phyloP scores from a whole-genome alignment of 2,329 filamentous ascomycete genomes.

The Simplicillium aogashimaense region DNA sequence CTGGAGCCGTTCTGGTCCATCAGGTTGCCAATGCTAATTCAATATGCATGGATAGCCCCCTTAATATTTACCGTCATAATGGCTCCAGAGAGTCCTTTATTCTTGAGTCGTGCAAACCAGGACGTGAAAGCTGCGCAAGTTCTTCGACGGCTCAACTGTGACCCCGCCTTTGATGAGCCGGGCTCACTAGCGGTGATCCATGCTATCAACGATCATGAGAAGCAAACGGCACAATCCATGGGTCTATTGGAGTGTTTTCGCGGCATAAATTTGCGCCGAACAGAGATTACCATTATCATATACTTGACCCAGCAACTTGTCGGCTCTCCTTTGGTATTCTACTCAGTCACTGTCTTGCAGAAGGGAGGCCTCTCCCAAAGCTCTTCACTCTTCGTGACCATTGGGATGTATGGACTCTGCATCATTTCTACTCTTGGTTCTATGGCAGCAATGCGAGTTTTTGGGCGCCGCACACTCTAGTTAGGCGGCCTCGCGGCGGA shows the following conservation, averaged over 20 bases:
- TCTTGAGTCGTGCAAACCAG: slow-evolving; percentile 21
- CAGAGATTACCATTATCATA: slow-evolving; percentile 32
- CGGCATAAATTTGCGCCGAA: slow-evolving; percentile 21
- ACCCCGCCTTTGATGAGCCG: slow-evolving; percentile 17
- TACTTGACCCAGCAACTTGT: slow-evolving; percentile 44
- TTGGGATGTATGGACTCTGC: slow-evolving; percentile 28
- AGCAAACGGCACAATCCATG: slow-evolving; percentile 11
- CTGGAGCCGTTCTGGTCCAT: slow-evolving; percentile 21
- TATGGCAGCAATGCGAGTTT: slow-evolving; percentile 27
- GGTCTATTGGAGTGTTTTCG: slow-evolving; percentile 23
- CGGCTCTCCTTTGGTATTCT: slow-evolving; percentile 41
- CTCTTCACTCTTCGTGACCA: slow-evolving; percentile 33
- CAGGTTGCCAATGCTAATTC: slow-evolving; percentile 25
- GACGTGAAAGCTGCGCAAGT: slow-evolving; percentile 17
- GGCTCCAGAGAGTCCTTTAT: slow-evolving; percentile 29
- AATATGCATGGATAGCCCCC: slow-evolving; percentile 26
- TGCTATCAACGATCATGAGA: slow-evolving; percentile 25
- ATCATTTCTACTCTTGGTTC: slow-evolving; percentile 32
- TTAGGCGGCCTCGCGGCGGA: slow-evolving; percentile 25
- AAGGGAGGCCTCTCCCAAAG: slow-evolving; percentile 33
- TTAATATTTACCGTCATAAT: slow-evolving; percentile 20
- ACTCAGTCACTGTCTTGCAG: slow-evolving; percentile 40
- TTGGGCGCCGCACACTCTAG: slow-evolving; percentile 33
- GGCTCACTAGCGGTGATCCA: slow-evolving; percentile 25
- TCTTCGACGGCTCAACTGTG: slow-evolving; percentile 16